Conservation (phyloP, 73 alveolate species). For the Symbiodinium pilosum region DNA sequence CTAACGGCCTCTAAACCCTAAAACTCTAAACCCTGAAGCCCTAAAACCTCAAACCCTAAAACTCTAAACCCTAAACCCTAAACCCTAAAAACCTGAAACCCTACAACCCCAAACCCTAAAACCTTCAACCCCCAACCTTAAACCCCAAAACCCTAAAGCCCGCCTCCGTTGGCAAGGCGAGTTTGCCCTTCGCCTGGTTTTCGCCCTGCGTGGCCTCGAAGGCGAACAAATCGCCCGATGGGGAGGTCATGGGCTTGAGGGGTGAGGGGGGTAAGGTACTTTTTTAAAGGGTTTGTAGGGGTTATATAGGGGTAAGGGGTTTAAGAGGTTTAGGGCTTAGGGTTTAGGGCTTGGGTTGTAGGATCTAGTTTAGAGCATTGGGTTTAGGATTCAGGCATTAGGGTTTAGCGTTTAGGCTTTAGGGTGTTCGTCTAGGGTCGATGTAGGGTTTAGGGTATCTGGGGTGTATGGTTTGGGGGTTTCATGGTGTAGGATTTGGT, state of each 20-base stretch:
- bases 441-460: too few species aligned
- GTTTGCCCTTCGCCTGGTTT: slow-evolving; percentile 3
- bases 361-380: too few species aligned
- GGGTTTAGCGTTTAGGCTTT: too few species aligned
- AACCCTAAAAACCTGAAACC: background rate
- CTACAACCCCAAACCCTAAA: background rate
- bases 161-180: background rate
- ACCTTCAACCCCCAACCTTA: background rate
- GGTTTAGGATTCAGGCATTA: too few species aligned
- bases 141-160: background rate
- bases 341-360: too few species aligned
- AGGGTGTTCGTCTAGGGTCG: too few species aligned
- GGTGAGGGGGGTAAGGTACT: too few species aligned
- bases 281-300: too few species aligned
- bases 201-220: background rate
- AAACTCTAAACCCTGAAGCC: background rate
- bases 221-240: background rate
- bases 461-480: too few species aligned
- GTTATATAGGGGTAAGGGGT: too few species aligned
- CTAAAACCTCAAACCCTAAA: background rate
- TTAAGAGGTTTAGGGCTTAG: too few species aligned
- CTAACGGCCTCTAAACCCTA: background rate
- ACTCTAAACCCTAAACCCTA: background rate
- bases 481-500: too few species aligned
- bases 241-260: background rate